Evolutionary conservation across 805 yeast genomes (phyloP), one percentile per base, ranked within the genome.

Genomic region (Candida tammaniensis): DNA sequence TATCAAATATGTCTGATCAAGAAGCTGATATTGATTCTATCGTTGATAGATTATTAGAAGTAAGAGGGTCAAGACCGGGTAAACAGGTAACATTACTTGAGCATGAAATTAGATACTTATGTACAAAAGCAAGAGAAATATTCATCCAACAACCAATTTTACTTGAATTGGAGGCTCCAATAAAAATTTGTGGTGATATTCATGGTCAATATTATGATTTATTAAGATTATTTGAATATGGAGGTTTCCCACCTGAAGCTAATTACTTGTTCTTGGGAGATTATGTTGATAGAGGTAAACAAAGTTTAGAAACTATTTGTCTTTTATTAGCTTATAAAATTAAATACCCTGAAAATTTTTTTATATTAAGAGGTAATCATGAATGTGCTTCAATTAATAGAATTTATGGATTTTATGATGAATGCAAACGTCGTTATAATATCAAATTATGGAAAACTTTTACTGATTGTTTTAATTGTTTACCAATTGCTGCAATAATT

Each of bases 201-300:
- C 98, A 91, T 63, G 98, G 98, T 38, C 98, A 91, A 68, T 91
- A 93, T 66, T 91, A 91, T 59, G 98, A 91, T 64, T 77, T 91
- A 52, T 75, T 91, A 59, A 83, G 98, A 64, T 76, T 91, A 52
- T 91, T 91, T 55, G 98, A 93, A 70, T 91, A 91, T 57, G 98
- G 98, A 52, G 98, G 98, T 2, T 91, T 93, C 74, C 98, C 98
- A 1, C 98, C 98, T 9, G 98, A 93, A 62, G 95, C 98, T 13
- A 91, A 91, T 70, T 91, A 91, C 68, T 71, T 91, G 52, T 91
- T 91, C 59, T 68, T 91, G 40, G 98, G 98, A 48, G 98, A 91
- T 72, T 91, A 91, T 58, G 98, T 91, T 48, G 98, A 91, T 71
- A 83, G 98, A 74, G 98, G 98, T 56, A 88, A 89, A 60, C 98